Evolutionary conservation across 2,329 filamentous ascomycete species (phyloP), one percentile per base, ranked within the genome.

Genomic region (Malbranchea cinnamomea): DNA sequence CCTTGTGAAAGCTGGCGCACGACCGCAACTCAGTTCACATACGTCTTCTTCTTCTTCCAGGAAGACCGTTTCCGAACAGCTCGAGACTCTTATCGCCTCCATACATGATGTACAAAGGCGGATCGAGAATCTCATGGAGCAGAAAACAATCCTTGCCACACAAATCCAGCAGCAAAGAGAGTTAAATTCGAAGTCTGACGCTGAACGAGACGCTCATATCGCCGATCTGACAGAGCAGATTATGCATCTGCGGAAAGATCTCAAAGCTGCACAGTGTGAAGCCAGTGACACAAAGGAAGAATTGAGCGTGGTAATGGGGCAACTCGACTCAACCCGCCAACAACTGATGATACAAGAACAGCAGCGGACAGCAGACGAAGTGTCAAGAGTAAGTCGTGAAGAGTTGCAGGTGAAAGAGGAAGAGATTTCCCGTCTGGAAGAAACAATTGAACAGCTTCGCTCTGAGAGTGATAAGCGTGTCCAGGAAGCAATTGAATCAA

Each of bases 121-220:
- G 35, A 71, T 82, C n/a, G 78, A 75, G 11, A 71, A 71, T 12
- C 62, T 94, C 20, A 76, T 81, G 37, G 81, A 93, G 43, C 85
- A 95, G 49, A 91, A 93, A 50, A 72, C 74, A 28, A 85, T 93
- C 13, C 66, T 95, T 6, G 78, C 87, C 46, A 74, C 84, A 24
- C 85, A 95, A 52, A 87, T 94, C 46, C 87, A 92, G 57, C 85
- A 95, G 50, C 87, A 95, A 56, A 78, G 85, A 35, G 83, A 92
- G 47, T 68, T 94, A 34, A 92, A 92, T 56, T 84, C 68, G 59
- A 85, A 85, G 47, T 84, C 82, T 1, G 83, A 92, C 42, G 63
- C 61, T 9, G 54, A 68, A 41, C 61, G 65, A 28, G 62, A 66
- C 41, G 54, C 56, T 11, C 56, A 62, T 34, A 57, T 64, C 22